phyloP scores from a whole-genome alignment of 2,329 filamentous ascomycete species.

The Fusarium sp. region DNA sequence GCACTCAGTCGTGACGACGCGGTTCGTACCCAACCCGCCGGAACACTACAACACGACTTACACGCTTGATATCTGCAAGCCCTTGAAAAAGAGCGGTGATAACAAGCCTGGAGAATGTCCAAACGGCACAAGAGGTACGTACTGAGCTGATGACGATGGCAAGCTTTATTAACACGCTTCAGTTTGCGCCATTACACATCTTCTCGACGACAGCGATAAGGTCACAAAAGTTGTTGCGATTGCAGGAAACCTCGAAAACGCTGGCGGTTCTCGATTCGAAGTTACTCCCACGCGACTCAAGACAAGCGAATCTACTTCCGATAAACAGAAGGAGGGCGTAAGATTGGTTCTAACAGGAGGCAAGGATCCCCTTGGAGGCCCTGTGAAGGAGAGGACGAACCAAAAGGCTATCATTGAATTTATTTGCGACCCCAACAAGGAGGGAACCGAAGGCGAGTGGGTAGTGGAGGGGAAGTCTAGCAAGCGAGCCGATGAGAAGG shows the following conservation, averaged over 20 bases:
- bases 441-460: slow-evolving; percentile 80
- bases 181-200: slow-evolving; percentile 82
- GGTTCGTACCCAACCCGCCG: slow-evolving; percentile 64
- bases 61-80: slow-evolving; percentile 81
- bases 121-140: slow-evolving; percentile 74
- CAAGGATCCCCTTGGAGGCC: slow-evolving; percentile 65
- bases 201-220: slow-evolving; percentile 60
- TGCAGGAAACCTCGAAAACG: slow-evolving; percentile 75
- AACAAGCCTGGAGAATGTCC: slow-evolving; percentile 73
- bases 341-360: slow-evolving; percentile 76
- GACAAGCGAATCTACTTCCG: slow-evolving; percentile 71
- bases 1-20: slow-evolving; percentile 74
- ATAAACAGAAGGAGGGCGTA: slow-evolving; percentile 78
- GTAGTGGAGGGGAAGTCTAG: slow-evolving; percentile 68
- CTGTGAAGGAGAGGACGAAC: slow-evolving; percentile 61
- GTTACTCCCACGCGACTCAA: slow-evolving; percentile 76
- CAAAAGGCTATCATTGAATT: slow-evolving; percentile 89
- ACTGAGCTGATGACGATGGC: slow-evolving; percentile 18
- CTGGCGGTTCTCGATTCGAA: slow-evolving; percentile 72
- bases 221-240: slow-evolving; percentile 73
- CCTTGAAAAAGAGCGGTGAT: slow-evolving; percentile 72
- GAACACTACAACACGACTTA: slow-evolving; percentile 78
- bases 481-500: slow-evolving; percentile 49
- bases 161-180: slow-evolving; percentile 23
- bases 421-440: slow-evolving; percentile 78